These are phyloP conservation scores for Cetradonia linearis DNA, from an alignment of 495 filamentous ascomycete genomes.

Conservation along the genomic window DNA sequence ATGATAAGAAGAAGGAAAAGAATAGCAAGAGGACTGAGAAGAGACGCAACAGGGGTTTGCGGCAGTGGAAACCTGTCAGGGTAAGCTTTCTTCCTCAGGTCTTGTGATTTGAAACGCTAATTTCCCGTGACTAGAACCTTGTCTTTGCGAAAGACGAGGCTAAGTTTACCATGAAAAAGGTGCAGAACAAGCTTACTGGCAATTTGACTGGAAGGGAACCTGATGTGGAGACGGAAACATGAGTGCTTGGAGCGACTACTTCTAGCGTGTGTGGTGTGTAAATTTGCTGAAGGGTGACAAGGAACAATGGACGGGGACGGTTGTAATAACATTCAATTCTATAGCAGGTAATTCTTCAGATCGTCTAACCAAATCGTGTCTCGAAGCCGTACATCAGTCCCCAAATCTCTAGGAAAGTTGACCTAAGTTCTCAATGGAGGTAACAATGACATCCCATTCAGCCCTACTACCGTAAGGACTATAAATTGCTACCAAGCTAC, in stretches of 20 bases:
- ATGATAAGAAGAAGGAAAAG: conserved; percentile 26
- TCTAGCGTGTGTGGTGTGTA: neutral
- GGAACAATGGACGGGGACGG: neutral
- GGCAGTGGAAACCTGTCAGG: conserved; percentile 48
- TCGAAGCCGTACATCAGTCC: neutral
- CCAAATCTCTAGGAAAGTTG: neutral
- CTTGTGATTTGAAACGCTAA: neutral
- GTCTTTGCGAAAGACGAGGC: conserved; percentile 44
- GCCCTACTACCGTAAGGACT: conserved; percentile 1
- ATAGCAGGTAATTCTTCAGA: neutral
- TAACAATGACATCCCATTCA: neutral
- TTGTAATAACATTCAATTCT: conserved; percentile 1
- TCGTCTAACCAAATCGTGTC: neutral
- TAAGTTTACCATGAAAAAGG: conserved; percentile 38
- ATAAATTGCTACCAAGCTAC: neutral
- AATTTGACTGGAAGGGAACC: conserved; percentile 41
- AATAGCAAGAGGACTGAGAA: conserved; percentile 41
- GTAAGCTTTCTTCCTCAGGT: conserved; percentile 13
- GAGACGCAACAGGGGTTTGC: conserved; percentile 41
- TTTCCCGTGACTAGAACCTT: conserved; percentile 29
- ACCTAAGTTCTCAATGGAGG: no score
- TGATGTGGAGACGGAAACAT: conserved; percentile 45
- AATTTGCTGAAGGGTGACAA: neutral
- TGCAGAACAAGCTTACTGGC: conserved; percentile 39
- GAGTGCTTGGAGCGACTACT: conserved; percentile 4